These are phyloP conservation scores for Podospora anserina DNA, from an alignment of 495 filamentous ascomycete species.

Conservation along the genomic window DNA sequence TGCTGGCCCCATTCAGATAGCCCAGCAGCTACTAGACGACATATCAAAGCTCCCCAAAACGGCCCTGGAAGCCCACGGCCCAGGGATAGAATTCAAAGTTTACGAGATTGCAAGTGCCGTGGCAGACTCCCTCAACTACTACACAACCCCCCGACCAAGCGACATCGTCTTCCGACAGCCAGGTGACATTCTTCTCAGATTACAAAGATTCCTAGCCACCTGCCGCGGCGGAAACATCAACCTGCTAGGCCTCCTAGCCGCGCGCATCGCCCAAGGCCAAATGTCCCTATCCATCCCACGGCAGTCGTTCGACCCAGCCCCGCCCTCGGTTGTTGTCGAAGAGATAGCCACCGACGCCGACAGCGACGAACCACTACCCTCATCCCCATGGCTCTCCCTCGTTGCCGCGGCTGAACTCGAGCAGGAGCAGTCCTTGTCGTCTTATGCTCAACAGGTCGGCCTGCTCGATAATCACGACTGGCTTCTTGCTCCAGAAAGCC, in stretches of 20 bases:
- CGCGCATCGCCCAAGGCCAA: conserved; percentile 31
- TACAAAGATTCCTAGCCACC: conserved; percentile 37
- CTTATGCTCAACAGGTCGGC: conserved; percentile 2
- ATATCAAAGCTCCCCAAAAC: conserved; percentile 37
- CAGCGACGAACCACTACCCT: neutral
- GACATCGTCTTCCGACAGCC: conserved; percentile 25
- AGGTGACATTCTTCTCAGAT: conserved; percentile 31
- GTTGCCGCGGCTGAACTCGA: conserved; percentile 20
- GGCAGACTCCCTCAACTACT: conserved; percentile 39
- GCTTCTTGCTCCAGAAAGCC: conserved; percentile 11
- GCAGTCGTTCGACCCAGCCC: neutral
- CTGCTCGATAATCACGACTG: conserved; percentile 12
- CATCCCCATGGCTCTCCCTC: conserved; percentile 21
- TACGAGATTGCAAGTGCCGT: conserved; percentile 48
- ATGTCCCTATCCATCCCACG: neutral
- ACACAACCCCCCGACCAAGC: conserved; percentile 24
- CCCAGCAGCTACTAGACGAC: conserved; percentile 41
- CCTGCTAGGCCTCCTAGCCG: conserved; percentile 29
- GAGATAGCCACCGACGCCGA: conserved; percentile 10
- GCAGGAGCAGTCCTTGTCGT: conserved; percentile 10
- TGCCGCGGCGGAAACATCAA: conserved; percentile 36
- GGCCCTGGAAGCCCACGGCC: conserved; percentile 22
- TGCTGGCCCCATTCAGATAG: conserved; percentile 41
- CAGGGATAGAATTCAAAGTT: conserved; percentile 42
- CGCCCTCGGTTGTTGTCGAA: conserved; percentile 6